Base-by-base conservation (phyloP, 2,329 filamentous ascomycete species). In the Hypoxylon sp. region DNA sequence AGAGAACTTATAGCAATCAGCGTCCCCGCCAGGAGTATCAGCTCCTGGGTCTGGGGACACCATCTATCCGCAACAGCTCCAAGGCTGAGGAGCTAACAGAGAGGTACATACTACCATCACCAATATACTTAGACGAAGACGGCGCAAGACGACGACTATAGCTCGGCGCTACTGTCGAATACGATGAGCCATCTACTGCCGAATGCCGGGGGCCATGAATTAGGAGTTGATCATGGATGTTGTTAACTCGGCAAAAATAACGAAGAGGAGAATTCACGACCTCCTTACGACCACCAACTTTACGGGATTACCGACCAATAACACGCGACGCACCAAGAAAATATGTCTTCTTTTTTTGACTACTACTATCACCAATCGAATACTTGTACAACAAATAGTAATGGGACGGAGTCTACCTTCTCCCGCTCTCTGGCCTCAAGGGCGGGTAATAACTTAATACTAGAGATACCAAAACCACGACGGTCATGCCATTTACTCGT, bases 1-100 rank as follows among this genome's bases (percentile, higher is more conserved):
- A 61, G 77, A 79, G 72, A 79, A 80, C 77, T 83, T 87, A 83
- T 86, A 87, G 81, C 86, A 87, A 81, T 86, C 84, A 79, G 78
- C 83, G 81, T 87, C 86, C 73, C 85, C 86, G 64, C 81, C 84
- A 76, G 81, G 81, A 77, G 80, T 75, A 76, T 81, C 82, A 69
- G 80, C 79, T 80, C 80, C 82, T 80, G 82, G 76, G 77, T 74
- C 81, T 73, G 83, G 82, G 80, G 83, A 85, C 82, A 84, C 79
- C 75, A 80, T 81, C 71, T 83, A 83, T 75, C 75, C 81, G 68
- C 82, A 82, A 74, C 81, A 82, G 72, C 79, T 80, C 65, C 78
- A 78, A 68, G 74, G 75, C 74, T 75, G 71, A 77, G 51, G 58
- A 73, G 71, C 69, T 62, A 66, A 55, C 65, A 67, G 57, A 56